A percentile compares a stretch with the other conserved stretches of the same genome.
These are phyloP conservation scores for Boletus pseudo-olivaceus DNA, from an alignment of 768 basidiomycete species.

Conservation along the genomic window DNA sequence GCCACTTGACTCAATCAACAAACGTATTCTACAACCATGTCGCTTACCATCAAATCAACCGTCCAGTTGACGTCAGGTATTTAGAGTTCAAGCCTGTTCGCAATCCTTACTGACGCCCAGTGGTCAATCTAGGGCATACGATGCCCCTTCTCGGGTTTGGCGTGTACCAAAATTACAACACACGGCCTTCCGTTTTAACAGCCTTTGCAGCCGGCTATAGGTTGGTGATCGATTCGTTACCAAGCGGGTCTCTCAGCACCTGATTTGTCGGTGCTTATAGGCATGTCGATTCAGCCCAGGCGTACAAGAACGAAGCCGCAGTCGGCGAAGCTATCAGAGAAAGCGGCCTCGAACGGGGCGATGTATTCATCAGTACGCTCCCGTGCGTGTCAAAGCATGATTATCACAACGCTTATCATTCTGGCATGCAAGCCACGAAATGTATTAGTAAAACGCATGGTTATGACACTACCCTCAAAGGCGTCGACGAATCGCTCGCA, in stretches of 20 bases:
- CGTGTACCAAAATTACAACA: slow-evolving; percentile 63
- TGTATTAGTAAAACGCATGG: slow-evolving; percentile 54
- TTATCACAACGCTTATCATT: slow-evolving; percentile 1
- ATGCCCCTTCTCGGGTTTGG: slow-evolving; percentile 71
- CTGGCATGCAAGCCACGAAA: slow-evolving; percentile 56
- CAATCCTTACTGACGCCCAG: neutral
- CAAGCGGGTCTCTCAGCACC: neutral
- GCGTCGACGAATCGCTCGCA: slow-evolving; percentile 59
- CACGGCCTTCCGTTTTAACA: slow-evolving; percentile 52
- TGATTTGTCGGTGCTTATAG: slow-evolving; percentile 32
- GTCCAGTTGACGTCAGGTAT: slow-evolving; percentile 37
- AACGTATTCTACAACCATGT: slow-evolving; percentile 12
- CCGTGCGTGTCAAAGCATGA: neutral
- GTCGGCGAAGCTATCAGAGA: slow-evolving; percentile 60
- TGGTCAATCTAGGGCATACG: slow-evolving; percentile 38
- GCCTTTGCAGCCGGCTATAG: slow-evolving; percentile 68
- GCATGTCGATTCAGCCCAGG: slow-evolving; percentile 72
- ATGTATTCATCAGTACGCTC: slow-evolving; percentile 66
- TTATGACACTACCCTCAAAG: slow-evolving; percentile 55
- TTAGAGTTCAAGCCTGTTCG: slow-evolving; percentile 9
- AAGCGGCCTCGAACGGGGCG: slow-evolving; percentile 51
- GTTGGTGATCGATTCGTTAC: slow-evolving; percentile 27
- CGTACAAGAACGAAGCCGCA: slow-evolving; percentile 60
- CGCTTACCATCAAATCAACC: slow-evolving; percentile 30
- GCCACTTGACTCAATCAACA: slow-evolving; percentile 15